phyloP scores from a whole-genome alignment of 2,329 filamentous ascomycete species.

The Neopestalotiopsis sp. region DNA sequence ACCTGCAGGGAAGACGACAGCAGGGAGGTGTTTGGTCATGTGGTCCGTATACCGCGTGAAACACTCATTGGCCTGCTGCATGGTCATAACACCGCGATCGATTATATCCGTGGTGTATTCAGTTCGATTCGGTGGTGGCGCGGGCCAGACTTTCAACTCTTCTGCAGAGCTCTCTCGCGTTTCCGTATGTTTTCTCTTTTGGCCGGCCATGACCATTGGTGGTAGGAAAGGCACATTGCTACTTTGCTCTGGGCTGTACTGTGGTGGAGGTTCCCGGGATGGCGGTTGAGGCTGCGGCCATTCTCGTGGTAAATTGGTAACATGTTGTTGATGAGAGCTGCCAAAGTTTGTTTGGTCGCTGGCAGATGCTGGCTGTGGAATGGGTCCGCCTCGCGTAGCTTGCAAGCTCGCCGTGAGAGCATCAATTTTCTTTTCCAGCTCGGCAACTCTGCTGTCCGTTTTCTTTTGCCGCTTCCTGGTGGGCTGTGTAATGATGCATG shows the following conservation, averaged over 20 bases:
- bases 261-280: slow-evolving; percentile 24
- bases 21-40: slow-evolving; percentile 67
- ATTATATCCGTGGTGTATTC: slow-evolving; percentile 51
- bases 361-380: slow-evolving; percentile 16
- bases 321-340: not conserved
- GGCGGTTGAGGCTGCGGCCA: slow-evolving; percentile 31
- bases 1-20: slow-evolving; percentile 62
- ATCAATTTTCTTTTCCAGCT: slow-evolving; percentile 93
- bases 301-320: slow-evolving; percentile 22
- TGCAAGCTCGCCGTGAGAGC: slow-evolving; percentile 82
- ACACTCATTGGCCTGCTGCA: slow-evolving; percentile 59
- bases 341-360: slow-evolving; percentile 6
- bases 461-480: slow-evolving; percentile 87
- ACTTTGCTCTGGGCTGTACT: slow-evolving; percentile 24
- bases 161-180: slow-evolving; percentile 25
- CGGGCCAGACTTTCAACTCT: slow-evolving; percentile 20
- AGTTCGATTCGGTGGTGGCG: not conserved
- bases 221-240: slow-evolving; percentile 23
- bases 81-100: slow-evolving; percentile 63
- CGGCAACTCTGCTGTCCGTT: slow-evolving; percentile 85
- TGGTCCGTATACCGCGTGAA: slow-evolving; percentile 64
- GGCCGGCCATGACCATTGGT: slow-evolving; percentile 36
- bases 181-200: slow-evolving; percentile 47
- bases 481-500: slow-evolving; percentile 78
- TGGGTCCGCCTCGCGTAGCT: slow-evolving; percentile 46